These are phyloP conservation scores for Luvunga scandens DNA, from an alignment of 345 rosid genomes.

Conservation along the genomic window DNA sequence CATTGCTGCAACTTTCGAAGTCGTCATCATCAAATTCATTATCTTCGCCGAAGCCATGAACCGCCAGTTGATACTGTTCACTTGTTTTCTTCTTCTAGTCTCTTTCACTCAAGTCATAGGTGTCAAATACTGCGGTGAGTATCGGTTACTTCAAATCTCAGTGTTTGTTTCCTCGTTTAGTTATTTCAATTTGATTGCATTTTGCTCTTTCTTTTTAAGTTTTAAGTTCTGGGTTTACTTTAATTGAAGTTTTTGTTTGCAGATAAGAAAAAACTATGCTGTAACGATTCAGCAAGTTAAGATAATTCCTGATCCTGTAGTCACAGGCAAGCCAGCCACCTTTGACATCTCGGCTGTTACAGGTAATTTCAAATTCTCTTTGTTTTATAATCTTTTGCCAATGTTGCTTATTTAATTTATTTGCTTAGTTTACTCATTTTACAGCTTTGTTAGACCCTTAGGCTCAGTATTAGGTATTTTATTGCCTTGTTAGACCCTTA, in stretches of 20 bases:
- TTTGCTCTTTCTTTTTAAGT: neutral
- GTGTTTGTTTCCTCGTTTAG: neutral
- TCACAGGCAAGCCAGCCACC: slow-evolving; percentile 30
- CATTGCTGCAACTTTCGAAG: neutral
- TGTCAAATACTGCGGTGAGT: slow-evolving; percentile 30
- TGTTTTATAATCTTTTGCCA: neutral
- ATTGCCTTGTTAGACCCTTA: neutral
- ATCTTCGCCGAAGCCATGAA: neutral
- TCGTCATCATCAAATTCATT: too few relatives aligned
- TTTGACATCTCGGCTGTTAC: slow-evolving; percentile 58
- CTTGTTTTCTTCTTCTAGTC: slow-evolving; percentile 12
- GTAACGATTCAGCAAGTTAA: too few relatives aligned
- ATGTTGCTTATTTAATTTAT: neutral
- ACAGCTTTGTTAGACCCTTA: neutral
- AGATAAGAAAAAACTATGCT: too few relatives aligned
- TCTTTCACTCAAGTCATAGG: slow-evolving; percentile 12
- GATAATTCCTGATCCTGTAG: too few relatives aligned
- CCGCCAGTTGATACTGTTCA: neutral
- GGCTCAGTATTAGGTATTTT: neutral
- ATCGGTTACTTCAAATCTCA: neutral
- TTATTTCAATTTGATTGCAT: too few relatives aligned
- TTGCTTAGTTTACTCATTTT: neutral
- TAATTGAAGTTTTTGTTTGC: neutral
- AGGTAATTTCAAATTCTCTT: slow-evolving; percentile 27
- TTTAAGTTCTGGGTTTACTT: too few relatives aligned